These are phyloP conservation scores for Colletotrichum brevisporum DNA, from an alignment of 2,329 filamentous ascomycete species.

Conservation along the genomic window DNA sequence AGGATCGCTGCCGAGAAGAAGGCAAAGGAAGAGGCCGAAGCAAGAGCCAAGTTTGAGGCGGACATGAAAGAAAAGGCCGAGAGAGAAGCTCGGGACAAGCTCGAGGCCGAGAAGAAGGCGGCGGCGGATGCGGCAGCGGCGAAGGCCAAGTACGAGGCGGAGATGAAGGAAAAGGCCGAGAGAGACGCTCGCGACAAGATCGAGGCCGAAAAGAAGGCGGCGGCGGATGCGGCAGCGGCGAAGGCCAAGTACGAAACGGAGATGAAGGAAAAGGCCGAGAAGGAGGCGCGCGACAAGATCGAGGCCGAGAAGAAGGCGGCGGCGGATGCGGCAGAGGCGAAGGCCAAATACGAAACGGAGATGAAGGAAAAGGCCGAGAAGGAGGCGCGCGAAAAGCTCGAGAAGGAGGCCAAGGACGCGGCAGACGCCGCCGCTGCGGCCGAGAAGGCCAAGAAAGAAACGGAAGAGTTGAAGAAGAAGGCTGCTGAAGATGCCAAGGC, in stretches of 20 bases:
- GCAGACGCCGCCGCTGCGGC: constrained; percentile 52
- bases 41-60: constrained; percentile 49
- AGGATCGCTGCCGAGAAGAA: constrained; percentile 57
- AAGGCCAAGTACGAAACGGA: constrained; percentile 45
- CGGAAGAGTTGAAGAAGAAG: constrained; percentile 67
- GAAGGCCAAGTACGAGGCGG: constrained; percentile 44
- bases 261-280: constrained; percentile 54
- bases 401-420: constrained; percentile 54
- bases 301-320: constrained; percentile 50
- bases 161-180: constrained; percentile 55
- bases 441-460: constrained; percentile 65
- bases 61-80: constrained; percentile 56
- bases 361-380: constrained; percentile 60
- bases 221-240: constrained; percentile 45
- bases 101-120: constrained; percentile 51
- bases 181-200: constrained; percentile 42
- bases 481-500: constrained; percentile 70
- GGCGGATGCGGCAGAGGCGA: constrained; percentile 45
- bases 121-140: constrained; percentile 46
- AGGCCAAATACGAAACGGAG: constrained; percentile 44
- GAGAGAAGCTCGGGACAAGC: constrained; percentile 41
- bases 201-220: constrained; percentile 50
- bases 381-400: constrained; percentile 51
- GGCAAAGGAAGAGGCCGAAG: constrained; percentile 49
- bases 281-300: constrained; percentile 44